Percentiles rank a stretch among this genome's conserved stretches.
Evolutionary conservation across 75 land plant species (phyloP).

Genomic region (Isoetes taiwanensis): DNA sequence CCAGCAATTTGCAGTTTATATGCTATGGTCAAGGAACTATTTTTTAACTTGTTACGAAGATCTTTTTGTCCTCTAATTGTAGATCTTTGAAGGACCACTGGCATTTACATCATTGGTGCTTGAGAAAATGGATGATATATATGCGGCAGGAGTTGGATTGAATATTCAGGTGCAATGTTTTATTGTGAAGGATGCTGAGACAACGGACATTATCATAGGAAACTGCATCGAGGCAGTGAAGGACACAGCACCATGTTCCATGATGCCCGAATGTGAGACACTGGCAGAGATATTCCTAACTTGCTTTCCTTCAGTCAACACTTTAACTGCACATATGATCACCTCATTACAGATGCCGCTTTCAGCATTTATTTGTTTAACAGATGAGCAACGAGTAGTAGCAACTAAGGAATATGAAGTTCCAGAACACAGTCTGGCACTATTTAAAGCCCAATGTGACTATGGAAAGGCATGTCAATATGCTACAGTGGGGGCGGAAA

Average conservation of each 20-base stretch:
- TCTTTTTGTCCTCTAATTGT: no score
- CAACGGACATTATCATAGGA: conserved; percentile 51
- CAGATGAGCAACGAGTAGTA: conserved; percentile 23
- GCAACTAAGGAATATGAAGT: conserved; percentile 33
- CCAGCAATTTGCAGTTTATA: no score
- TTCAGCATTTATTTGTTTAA: conserved; percentile 39
- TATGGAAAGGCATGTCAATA: no score
- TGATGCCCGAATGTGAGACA: conserved; percentile 61
- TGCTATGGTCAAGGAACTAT: no score
- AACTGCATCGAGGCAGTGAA: conserved; percentile 32
- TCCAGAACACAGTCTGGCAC: conserved; percentile 34
- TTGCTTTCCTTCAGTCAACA: conserved; percentile 78
- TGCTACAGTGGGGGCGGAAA: no score
- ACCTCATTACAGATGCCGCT: conserved; percentile 35
- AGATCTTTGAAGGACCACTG: conserved; percentile 81
- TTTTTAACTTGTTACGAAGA: no score
- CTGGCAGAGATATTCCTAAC: conserved; percentile 70
- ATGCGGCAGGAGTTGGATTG: conserved; percentile 68
- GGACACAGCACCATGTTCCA: conserved; percentile 20
- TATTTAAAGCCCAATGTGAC: conserved; percentile 44
- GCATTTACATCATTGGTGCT: conserved; percentile 39
- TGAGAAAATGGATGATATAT: conserved; percentile 49
- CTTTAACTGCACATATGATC: conserved; percentile 81
- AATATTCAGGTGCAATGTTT: conserved; percentile 67
- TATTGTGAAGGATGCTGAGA: conserved; percentile 32